Percentiles rank a stretch among this genome's conserved stretches.
Conservation (phyloP, 75 land plant species). For the Cryptomeria japonica region DNA sequence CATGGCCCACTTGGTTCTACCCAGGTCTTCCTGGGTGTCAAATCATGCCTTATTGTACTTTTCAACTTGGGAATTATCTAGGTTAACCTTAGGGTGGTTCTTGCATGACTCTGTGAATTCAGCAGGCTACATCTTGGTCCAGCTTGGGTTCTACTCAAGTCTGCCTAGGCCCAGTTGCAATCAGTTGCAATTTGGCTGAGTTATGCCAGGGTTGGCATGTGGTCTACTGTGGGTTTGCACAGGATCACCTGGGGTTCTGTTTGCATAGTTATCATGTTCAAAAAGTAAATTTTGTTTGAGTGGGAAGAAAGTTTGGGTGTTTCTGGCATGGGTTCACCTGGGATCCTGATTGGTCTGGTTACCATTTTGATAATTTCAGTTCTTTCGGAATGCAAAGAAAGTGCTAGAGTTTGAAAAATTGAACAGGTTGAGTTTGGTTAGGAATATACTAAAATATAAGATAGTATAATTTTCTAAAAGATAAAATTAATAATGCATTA, state of each 20-base stretch:
- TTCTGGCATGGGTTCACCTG: neutral
- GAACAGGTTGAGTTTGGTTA: neutral
- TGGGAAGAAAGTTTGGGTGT: no score
- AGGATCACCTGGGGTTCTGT: neutral
- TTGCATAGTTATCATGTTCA: neutral
- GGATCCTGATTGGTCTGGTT: neutral
- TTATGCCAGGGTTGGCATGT: neutral
- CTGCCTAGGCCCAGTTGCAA: neutral
- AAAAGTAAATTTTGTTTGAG: no score
- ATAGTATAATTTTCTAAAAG: no score
- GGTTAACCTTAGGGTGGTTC: neutral
- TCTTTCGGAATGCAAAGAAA: neutral
- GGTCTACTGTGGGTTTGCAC: neutral
- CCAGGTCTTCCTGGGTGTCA: neutral
- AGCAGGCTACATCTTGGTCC: neutral
- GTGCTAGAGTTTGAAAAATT: neutral
- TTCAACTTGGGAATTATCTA: neutral
- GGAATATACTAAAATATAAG: neutral
- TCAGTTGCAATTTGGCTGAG: neutral
- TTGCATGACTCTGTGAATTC: neutral
- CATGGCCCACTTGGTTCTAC: neutral
- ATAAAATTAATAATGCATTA: no score
- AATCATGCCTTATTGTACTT: neutral
- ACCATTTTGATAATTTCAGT: neutral
- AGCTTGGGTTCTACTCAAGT: neutral